Base-by-base conservation (phyloP, 2,329 filamentous ascomycete species). In the Rugonectria rugulosa region DNA sequence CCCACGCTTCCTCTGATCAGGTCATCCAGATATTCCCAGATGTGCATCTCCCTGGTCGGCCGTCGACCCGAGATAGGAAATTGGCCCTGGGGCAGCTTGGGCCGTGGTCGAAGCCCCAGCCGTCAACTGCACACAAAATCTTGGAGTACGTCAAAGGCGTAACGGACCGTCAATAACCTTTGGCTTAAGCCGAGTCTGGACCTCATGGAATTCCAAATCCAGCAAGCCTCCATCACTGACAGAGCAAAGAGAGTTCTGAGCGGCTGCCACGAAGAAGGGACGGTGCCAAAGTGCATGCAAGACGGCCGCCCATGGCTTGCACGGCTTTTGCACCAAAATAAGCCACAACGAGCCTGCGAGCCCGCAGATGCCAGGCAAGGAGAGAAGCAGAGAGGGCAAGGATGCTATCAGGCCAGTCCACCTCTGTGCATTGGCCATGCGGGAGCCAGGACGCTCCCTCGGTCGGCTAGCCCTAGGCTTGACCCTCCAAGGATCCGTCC, bases 1-100 rank as follows among this genome's bases (percentile, higher is more conserved):
- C 62, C 64, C 64, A 64, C 63, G n/a, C n/a, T 53, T 55, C 55
- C 40, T 29, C 27, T 52, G 26, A 56, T 62, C 61, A 63, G 57
- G 55, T 61, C 53, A 48, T 44, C 40, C 48, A 36, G 53, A 57
- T 50, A 57, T 42, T 60, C 37, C 38, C 20, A 58, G 29, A 50
- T 46, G 47, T 42, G 53, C 53, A 54, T 49, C 56, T 43, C 42
- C 50, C 48, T 20, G 46, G 49, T 66, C 64, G 64, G 64, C 48
- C 53, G 40, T 52, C 41, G 32, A 21, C 48, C 60, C 61, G 14
- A 63, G 56, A 64, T 55, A 57, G 64, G 64, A 58, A 67, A 38
- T 55, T 37, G 29, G 56, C 42, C 57, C 57, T 53, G 43, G 37
- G 42, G n/a, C n/a, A 59, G 52, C 37, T 48, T 42, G 27, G 44